Base-by-base conservation (phyloP, 192 early-diverging fungal genomes). In the Rhizophagus prolifer region DNA sequence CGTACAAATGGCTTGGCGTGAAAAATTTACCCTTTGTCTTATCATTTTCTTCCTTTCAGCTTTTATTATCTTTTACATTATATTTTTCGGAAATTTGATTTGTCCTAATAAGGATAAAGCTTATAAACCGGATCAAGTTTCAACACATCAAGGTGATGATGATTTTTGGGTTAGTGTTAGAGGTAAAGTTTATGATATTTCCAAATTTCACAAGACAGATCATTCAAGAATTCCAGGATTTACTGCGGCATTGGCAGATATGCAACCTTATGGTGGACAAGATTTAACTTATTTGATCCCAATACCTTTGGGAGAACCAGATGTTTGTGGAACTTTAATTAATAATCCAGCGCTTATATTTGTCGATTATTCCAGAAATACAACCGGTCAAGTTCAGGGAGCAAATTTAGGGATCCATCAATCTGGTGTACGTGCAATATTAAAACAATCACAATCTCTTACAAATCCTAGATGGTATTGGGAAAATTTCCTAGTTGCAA, bases 1-100 rank as follows among this genome's bases (percentile, higher is more conserved):
- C 82, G 88, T 98, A 46, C 93, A 89, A 64, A 96, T 96, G 95
- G 96, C 96, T 14, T 98, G 94, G 95, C 86, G 96, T 63, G 96
- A 98, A 83, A 98, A 98, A 81, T 86, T 94, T 1, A 85, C 91
- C 2, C 85, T 98, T 23, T 95, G 94, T 81, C 78, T 94, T 59
- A 80, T 97, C 76, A 96, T 98, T 68, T 87, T 92, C 69, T 78
- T 93, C 10, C 82, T 94, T 76, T 96, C 94, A 54, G 89, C 80
- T 4, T 71, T 86, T 21, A 88, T 95, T 25, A 86, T 96, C 26
- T 98, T 98, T 82, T 92, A 95, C 79, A 94, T 98, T 76, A 87
- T 95, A 60, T 94, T 91, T 0, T 86, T 98, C 26, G 92, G 93
- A 21, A 83, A 88, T 68, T 47, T 96, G 4, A 91, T 98, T 79